A percentile compares a stretch with the other conserved stretches of the same genome.
phyloP scores from a whole-genome alignment of 352 stramenopile genomes.

The Phytophthora hibernalis region DNA sequence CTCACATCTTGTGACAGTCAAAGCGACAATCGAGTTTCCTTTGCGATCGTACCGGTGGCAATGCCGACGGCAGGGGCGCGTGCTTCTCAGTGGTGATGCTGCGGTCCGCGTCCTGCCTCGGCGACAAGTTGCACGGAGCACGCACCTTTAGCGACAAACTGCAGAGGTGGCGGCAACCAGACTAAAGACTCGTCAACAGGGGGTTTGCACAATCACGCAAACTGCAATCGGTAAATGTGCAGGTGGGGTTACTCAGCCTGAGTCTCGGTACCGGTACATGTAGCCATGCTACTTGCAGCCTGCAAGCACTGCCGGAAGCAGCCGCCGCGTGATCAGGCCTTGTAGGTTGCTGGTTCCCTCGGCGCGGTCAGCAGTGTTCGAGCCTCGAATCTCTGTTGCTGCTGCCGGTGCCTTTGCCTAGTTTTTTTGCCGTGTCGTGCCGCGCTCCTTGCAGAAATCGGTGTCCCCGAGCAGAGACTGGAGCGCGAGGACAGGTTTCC shows the following conservation, averaged over 20 bases:
- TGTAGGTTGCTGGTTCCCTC: slow-evolving; percentile 1
- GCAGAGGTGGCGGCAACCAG: too few relatives aligned
- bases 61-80: neutral
- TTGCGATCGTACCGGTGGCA: neutral
- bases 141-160: neutral
- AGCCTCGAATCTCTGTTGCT: neutral
- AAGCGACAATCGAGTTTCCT: neutral
- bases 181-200: neutral
- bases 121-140: neutral
- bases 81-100: neutral
- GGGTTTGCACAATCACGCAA: neutral
- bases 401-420: neutral
- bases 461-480: slow-evolving; percentile 12
- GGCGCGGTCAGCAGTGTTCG: slow-evolving; percentile 1
- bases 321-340: neutral
- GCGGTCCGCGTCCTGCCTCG: neutral
- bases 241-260: too few relatives aligned
- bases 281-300: neutral
- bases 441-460: slow-evolving; percentile 15
- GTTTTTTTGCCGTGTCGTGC: slow-evolving; percentile 25
- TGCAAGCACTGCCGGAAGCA: neutral
- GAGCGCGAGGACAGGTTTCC: slow-evolving; percentile 5
- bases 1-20: too few relatives aligned
- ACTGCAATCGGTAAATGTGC: neutral
- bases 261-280: too few relatives aligned